Evolutionary conservation across 1,284 basidiomycete species (phyloP).

Genomic region (Volvariella volvacea): DNA sequence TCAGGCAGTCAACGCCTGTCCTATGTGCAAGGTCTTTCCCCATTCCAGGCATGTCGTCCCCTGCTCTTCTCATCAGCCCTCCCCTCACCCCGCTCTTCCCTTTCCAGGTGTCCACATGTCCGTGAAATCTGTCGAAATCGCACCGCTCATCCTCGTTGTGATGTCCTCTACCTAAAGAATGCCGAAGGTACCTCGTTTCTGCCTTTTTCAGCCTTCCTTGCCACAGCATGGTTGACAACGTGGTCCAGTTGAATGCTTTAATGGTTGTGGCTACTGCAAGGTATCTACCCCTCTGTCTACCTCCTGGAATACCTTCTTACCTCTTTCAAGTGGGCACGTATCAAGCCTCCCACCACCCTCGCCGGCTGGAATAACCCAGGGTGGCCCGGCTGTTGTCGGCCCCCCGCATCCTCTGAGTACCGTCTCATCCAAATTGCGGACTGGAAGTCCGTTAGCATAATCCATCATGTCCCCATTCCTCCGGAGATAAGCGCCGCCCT

Average conservation of each 20-base stretch:
- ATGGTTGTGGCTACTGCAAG: conserved; percentile 82
- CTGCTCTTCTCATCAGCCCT: conserved; percentile 10
- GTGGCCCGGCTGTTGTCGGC: conserved; percentile 80
- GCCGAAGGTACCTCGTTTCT: conserved; percentile 57
- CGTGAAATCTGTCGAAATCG: conserved; percentile 70
- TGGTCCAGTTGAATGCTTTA: conserved; percentile 64
- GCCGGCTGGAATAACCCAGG: conserved; percentile 61
- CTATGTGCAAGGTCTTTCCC: conserved; percentile 78
- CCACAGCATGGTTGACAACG: conserved; percentile 6
- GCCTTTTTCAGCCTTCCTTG: conserved; percentile 9
- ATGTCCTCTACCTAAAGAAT: conserved; percentile 72
- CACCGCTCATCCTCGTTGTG: conserved; percentile 60
- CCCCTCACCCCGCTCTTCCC: conserved; percentile 12
- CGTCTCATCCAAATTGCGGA: conserved; percentile 63
- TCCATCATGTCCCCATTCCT: conserved; percentile 66
- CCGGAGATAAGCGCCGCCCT: conserved; percentile 59
- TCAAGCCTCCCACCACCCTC: conserved; percentile 43
- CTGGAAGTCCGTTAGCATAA: conserved; percentile 69
- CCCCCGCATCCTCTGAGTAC: conserved; percentile 52
- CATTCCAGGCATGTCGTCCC: conserved; percentile 41
- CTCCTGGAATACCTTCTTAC: conserved; percentile 14
- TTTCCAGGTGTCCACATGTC: conserved; percentile 62
- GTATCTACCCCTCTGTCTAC: conserved; percentile 30
- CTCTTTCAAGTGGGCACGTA: conserved; percentile 55
- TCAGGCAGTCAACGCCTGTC: conserved; percentile 58